Conservation (phyloP, 116 monocot species). For the Dioscorea cayenensis region DNA sequence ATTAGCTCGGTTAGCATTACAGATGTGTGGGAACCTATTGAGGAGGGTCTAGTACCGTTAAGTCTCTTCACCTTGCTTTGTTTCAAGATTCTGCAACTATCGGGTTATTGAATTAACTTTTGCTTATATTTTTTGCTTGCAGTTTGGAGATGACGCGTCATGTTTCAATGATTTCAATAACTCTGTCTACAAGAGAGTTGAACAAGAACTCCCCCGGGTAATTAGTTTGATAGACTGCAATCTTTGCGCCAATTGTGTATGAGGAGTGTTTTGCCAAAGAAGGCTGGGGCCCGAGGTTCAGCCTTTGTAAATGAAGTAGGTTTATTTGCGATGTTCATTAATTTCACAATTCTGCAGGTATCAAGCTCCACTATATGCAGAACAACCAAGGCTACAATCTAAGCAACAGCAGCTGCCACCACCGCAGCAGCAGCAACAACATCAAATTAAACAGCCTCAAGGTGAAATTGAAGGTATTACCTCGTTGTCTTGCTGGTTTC, state of each 20-base stretch:
- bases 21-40: slow-evolving; percentile 98
- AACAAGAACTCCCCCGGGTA: slow-evolving; percentile 83
- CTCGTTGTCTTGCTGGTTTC: not conserved
- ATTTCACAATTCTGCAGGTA: slow-evolving; percentile 28
- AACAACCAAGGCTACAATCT: slow-evolving; percentile 39
- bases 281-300: not conserved
- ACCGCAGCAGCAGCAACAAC: slow-evolving; percentile 33
- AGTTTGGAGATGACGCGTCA: slow-evolving; percentile 87
- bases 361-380: slow-evolving; percentile 45
- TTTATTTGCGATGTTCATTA: not conserved
- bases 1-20: slow-evolving; percentile 92
- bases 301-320: too few species aligned
- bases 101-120: not conserved
- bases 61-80: slow-evolving; percentile 8
- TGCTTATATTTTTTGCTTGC: slow-evolving; percentile 11
- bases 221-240: slow-evolving; percentile 1
- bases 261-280: not conserved
- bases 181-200: slow-evolving; percentile 53
- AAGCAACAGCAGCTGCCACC: slow-evolving; percentile 28
- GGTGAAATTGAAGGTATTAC: slow-evolving; percentile 48
- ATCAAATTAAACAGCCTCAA: slow-evolving; percentile 29
- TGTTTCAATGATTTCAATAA: slow-evolving; percentile 93
- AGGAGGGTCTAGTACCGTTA: slow-evolving; percentile 96
- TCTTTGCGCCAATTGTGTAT: not conserved
- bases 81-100: not conserved